phyloP scores from a whole-genome alignment of 345 rosid genomes.

The Triadica sebifera region DNA sequence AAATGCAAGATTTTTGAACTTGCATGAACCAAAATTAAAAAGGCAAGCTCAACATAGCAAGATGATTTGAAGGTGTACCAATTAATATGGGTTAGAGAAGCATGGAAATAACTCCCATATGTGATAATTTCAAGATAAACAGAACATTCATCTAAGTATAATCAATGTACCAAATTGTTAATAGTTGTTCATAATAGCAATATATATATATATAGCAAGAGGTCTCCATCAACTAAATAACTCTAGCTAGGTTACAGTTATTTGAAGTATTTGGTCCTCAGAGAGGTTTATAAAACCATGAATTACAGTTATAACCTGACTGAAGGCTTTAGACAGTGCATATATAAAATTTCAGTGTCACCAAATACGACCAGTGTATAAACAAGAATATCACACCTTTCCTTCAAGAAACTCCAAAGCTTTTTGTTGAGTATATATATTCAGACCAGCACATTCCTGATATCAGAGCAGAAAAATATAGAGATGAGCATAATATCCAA shows the following conservation, averaged over 20 bases:
- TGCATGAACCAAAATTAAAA: not conserved
- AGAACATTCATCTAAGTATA: not conserved
- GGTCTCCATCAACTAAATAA: not conserved
- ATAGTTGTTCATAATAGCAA: no score
- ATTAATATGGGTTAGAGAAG: no score
- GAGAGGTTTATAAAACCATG: not conserved
- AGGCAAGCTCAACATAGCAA: not conserved
- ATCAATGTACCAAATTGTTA: not conserved
- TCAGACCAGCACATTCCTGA: conserved; percentile 78
- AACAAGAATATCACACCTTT: conserved; percentile 47
- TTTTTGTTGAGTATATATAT: conserved; percentile 53
- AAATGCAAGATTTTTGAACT: not conserved
- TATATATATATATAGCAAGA: no score
- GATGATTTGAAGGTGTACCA: not conserved
- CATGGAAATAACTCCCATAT: no score
- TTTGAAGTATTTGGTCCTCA: not conserved
- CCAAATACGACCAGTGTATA: not conserved
- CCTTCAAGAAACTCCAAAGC: conserved; percentile 77
- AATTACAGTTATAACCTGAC: not conserved
- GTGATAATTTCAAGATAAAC: not conserved
- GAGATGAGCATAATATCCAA: conserved; percentile 7
- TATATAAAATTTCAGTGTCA: not conserved
- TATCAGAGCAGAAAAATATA: conserved; percentile 20
- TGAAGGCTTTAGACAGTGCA: not conserved
- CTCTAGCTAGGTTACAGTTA: not conserved